phyloP scores from a whole-genome alignment of 225 moss, liverwort and hornwort genomes.

The Pseudisothecium myosuroides region DNA sequence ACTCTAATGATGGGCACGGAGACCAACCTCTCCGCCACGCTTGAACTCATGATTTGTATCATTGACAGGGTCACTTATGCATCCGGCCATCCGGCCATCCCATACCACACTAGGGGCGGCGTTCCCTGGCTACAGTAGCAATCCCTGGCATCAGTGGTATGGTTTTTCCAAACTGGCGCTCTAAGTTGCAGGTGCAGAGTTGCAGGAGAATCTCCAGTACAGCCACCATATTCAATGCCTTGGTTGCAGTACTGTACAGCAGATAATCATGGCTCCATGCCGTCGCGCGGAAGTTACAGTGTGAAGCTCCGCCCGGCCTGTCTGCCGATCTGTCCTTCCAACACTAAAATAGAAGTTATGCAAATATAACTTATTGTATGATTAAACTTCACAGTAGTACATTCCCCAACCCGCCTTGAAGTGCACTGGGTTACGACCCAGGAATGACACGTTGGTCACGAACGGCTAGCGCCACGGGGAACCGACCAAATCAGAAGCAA shows the following conservation, averaged over 20 bases:
- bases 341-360: not conserved
- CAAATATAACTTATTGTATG: not conserved
- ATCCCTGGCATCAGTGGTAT: no score
- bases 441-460: slow-evolving; percentile 4
- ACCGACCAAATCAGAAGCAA: not conserved
- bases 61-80: slow-evolving; percentile 7
- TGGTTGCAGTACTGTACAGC: not conserved
- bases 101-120: not conserved
- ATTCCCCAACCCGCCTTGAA: no score
- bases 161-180: not conserved
- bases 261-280: not conserved
- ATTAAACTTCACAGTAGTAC: not conserved
- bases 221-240: not conserved
- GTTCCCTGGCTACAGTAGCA: not conserved
- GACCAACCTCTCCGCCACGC: not conserved
- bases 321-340: not conserved
- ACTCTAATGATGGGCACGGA: slow-evolving; percentile 12
- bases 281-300: not conserved
- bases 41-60: slow-evolving; percentile 18
- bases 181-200: not conserved
- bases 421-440: not conserved
- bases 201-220: slow-evolving; percentile 1
- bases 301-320: no score
- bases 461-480: not conserved
- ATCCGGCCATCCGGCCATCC: not conserved